Evolutionary conservation across 179 eudicot species (phyloP).

Genomic region (Beta corolliflora): DNA sequence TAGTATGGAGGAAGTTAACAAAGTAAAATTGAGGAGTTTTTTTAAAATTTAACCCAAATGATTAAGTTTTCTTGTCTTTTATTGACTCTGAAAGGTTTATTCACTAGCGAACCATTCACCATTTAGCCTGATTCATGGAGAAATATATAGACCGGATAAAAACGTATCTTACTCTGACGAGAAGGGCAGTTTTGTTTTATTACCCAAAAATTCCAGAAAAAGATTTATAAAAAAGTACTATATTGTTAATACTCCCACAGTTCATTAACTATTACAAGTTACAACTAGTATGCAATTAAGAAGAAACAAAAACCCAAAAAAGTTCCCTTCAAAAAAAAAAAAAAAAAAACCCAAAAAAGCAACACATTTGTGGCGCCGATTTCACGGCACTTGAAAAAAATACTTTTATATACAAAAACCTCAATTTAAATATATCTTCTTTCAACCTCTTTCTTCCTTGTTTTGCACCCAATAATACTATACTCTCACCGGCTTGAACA

Average conservation of each 20-base stretch:
- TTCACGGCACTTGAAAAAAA: conserved; percentile 24
- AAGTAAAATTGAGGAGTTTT: no score
- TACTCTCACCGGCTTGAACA: not conserved
- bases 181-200: conserved; percentile 28
- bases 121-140: no score
- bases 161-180: conserved; percentile 19
- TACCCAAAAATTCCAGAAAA: not conserved
- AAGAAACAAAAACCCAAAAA: conserved; percentile 24
- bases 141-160: conserved; percentile 1
- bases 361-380: conserved; percentile 32
- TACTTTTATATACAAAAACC: not conserved
- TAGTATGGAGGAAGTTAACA: no score
- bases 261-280: not conserved
- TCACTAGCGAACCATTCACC: no score
- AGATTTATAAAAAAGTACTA: not conserved
- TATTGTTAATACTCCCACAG: not conserved
- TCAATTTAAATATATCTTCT: not conserved
- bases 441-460: conserved; percentile 3
- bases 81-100: no score
- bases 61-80: no score
- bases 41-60: no score
- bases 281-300: not conserved
- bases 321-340: conserved; percentile 16
- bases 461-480: conserved; percentile 12
- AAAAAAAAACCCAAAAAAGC: conserved; percentile 25